phyloP scores from a whole-genome alignment of 2,329 filamentous ascomycete species.

The Alternaria alternata region DNA sequence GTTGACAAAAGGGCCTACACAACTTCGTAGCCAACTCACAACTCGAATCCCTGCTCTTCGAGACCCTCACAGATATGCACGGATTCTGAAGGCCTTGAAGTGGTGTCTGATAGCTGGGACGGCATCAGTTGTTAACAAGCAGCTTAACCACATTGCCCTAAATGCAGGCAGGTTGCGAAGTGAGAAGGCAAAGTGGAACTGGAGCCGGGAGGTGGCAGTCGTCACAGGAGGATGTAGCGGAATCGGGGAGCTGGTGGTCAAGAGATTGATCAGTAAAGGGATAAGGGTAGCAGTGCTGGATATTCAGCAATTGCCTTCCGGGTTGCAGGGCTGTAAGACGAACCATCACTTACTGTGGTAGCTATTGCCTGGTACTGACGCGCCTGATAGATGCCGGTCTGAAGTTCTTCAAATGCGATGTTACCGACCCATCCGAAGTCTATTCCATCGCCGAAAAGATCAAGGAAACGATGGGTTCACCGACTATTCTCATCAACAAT shows the following conservation, averaged over 20 bases:
- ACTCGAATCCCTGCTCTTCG: constrained; percentile 29
- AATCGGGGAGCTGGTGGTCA: constrained; percentile 45
- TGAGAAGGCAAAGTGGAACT: constrained; percentile 47
- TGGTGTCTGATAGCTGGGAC: constrained; percentile 46
- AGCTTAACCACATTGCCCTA: constrained; percentile 43
- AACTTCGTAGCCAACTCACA: constrained; percentile 33
- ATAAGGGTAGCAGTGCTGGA: constrained; percentile 47
- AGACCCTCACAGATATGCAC: constrained; percentile 30
- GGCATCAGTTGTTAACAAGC: constrained; percentile 34
- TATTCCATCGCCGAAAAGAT: constrained; percentile 35
- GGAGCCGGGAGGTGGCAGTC: constrained; percentile 45
- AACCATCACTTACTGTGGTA: background rate
- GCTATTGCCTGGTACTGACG: background rate
- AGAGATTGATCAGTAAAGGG: constrained; percentile 34
- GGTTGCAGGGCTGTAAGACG: constrained; percentile 37
- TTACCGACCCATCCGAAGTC: constrained; percentile 42
- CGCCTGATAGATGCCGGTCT: constrained; percentile 35
- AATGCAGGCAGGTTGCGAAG: constrained; percentile 52
- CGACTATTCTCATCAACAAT: constrained; percentile 49
- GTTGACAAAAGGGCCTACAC: constrained; percentile 42
- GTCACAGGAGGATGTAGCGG: constrained; percentile 50
- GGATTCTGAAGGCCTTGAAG: constrained; percentile 38
- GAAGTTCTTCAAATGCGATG: constrained; percentile 45
- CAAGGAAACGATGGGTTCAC: constrained; percentile 32
- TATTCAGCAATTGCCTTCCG: constrained; percentile 39